Percentiles rank a stretch among this genome's conserved stretches.
Evolutionary conservation across 192 early-diverging fungal genomes (phyloP).

Genomic region (Phycomyces nitens): DNA sequence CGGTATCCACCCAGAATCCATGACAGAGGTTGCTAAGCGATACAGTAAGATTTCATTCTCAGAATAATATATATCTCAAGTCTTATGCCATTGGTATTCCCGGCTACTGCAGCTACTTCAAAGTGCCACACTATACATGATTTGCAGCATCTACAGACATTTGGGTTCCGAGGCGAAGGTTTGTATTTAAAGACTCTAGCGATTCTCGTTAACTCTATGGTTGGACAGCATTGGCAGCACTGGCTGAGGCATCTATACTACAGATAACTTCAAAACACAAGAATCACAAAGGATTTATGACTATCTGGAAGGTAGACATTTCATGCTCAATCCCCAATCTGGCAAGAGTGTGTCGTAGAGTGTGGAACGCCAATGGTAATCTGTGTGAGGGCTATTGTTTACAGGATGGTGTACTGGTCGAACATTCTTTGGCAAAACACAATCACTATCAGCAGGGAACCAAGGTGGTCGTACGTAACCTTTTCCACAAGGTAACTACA

Average conservation of each 20-base stretch:
- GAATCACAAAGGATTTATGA: conserved; percentile 7
- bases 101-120: conserved; percentile 50
- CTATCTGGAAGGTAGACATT: not conserved
- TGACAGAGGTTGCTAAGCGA: not conserved
- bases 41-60: not conserved
- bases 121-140: conserved; percentile 47
- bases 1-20: conserved; percentile 43
- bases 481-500: conserved; percentile 62
- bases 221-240: conserved; percentile 42
- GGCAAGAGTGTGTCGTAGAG: too few relatives aligned
- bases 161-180: conserved; percentile 77
- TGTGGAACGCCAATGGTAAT: not conserved
- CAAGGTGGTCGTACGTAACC: conserved; percentile 54
- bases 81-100: not conserved
- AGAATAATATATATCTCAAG: not conserved
- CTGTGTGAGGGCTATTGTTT: not conserved
- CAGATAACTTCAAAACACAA: conserved; percentile 52
- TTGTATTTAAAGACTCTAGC: not conserved
- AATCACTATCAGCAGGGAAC: conserved; percentile 49
- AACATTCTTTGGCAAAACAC: conserved; percentile 12
- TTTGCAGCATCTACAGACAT: conserved; percentile 39
- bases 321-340: too few relatives aligned
- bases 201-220: not conserved
- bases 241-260: conserved; percentile 42
- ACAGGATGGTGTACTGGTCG: conserved; percentile 48